Evolutionary conservation across 2,329 filamentous ascomycete species (phyloP), one percentile per base, ranked within the genome.

Genomic region (Thelonectria blattea): DNA sequence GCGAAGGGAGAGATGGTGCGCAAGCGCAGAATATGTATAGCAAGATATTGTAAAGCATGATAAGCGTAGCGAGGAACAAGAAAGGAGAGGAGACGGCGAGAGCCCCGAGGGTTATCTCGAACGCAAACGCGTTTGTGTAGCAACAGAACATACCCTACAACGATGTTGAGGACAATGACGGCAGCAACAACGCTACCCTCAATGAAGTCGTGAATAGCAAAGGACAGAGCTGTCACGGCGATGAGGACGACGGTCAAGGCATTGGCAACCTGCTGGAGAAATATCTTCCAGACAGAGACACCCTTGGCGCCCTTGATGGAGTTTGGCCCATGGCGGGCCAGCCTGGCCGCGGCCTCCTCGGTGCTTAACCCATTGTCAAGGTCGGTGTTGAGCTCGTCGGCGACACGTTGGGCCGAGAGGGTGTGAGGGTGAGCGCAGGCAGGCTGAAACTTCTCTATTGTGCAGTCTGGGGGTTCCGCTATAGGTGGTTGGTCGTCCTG

Each of bases 231-330:
- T 86, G 91, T 91, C 70, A 91, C 90, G 70, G 91, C 86, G 67
- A 92, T 81, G 68, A 93, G 86, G 64, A 91, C 88, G 73, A 90
- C 81, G 65, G 89, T 92, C 77, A 92, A 80, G 79, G 88, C 90
- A 79, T 92, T 92, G 66, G 89, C 90, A 68, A 91, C 84, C 80
- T 92, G 89, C 73, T 88, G 89, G 78, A 92, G 76, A 78, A 92
- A 83, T 79, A 92, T 90, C 79, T 89, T 85, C 86, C 88, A 91
- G 76, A 89, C 72, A 76, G 89, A 91, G 78, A 89, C 78, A 76
- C 88, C 86, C 78, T 88, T 86, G 80, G 88, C 85, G 77, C 86
- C 85, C 77, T 89, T 85, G 80, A 92, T 85, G 73, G 83, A 84
- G 79, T 92, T 92, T 68, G 85, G 83, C 68, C 89, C 90, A 83